Base-by-base conservation (phyloP, 1,284 basidiomycete genomes). In the Sporisorium graminicola region DNA sequence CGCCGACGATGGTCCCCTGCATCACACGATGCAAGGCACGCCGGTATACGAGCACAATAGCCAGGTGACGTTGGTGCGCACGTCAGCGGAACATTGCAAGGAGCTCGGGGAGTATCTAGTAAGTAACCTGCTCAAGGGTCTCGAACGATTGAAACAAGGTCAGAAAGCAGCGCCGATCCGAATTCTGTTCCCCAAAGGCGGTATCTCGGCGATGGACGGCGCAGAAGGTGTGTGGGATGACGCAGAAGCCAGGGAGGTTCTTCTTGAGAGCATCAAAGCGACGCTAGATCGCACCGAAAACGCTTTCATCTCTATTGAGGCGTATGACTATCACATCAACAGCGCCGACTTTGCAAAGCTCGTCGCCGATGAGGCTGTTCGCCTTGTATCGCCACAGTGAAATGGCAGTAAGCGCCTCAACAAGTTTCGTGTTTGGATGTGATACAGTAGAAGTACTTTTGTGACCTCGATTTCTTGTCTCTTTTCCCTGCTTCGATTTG, bases 11-110 rank as follows among this genome's bases (percentile, higher is more conserved):
- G 65, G 65, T 0, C 63, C 65, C 5, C 14, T 74, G 40, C 73
- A 75, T 47, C 46, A 63, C 37, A 66, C 58, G 14, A 35, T 58
- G 3, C 35, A 68, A 12, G 74, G 65, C 5, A 65, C 58, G 14
- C 54, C 47, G 26, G 52, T 76, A 5, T 72, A 69, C 44, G 54
- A 72, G 37, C 74, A 76, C 52, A 72, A 72, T 35, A 66, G 60
- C 22, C 60, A 64, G 31, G 74, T 72, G 26, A 72, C 74, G 12
- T 40, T 76, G 44, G 61, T 72, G 16, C 64, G 74, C 14, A 68
- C 65, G 3, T 63, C 68, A 2, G 18, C 4, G 18, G 42, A 58
- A 14, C 58, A 74, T 31, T 52, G 57, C 56, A 56, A 56, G 18
- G 54, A 69, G 43, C 47, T 74, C 8, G 72, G 66, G 29, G 16